These are phyloP conservation scores for Naematelia encephala DNA, from an alignment of 768 basidiomycete genomes.

Conservation along the genomic window DNA sequence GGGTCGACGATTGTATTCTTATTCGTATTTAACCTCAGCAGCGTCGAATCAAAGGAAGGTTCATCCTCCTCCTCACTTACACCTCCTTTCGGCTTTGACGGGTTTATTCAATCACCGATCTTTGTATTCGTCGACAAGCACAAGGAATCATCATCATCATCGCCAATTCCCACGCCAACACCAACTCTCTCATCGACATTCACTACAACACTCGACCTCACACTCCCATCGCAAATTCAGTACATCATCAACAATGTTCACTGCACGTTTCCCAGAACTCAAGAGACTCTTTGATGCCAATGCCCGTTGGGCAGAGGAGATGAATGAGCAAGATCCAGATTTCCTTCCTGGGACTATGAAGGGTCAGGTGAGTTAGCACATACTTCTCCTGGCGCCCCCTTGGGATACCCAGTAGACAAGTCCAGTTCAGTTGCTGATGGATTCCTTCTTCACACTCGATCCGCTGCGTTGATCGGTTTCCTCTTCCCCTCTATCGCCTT, in stretches of 20 bases:
- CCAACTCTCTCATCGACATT: not conserved
- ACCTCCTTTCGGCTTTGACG: too few species aligned
- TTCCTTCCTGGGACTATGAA: conserved; percentile 64
- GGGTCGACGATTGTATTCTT: too few species aligned
- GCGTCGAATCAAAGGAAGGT: too few species aligned
- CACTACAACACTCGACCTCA: not conserved
- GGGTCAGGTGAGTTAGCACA: conserved; percentile 61
- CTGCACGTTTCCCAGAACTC: conserved; percentile 46
- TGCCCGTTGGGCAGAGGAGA: conserved; percentile 65
- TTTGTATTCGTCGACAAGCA: too few species aligned
- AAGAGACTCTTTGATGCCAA: conserved; percentile 57
- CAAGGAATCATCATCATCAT: not conserved
- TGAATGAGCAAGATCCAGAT: conserved; percentile 58
- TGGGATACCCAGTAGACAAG: too few species aligned
- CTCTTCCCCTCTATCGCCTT: conserved; percentile 8
- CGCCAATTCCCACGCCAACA: not conserved
- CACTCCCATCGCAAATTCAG: not conserved
- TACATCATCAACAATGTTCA: not conserved
- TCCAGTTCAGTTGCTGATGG: too few species aligned
- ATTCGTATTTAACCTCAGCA: too few species aligned
- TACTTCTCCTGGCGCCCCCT: too few species aligned
- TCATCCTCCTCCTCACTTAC: too few species aligned
- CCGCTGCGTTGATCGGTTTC: conserved; percentile 8
- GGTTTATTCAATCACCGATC: too few species aligned
- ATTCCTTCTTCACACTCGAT: too few species aligned